Base-by-base conservation (phyloP, 2,329 filamentous ascomycete genomes). In the Sclerotinia glacialis region DNA sequence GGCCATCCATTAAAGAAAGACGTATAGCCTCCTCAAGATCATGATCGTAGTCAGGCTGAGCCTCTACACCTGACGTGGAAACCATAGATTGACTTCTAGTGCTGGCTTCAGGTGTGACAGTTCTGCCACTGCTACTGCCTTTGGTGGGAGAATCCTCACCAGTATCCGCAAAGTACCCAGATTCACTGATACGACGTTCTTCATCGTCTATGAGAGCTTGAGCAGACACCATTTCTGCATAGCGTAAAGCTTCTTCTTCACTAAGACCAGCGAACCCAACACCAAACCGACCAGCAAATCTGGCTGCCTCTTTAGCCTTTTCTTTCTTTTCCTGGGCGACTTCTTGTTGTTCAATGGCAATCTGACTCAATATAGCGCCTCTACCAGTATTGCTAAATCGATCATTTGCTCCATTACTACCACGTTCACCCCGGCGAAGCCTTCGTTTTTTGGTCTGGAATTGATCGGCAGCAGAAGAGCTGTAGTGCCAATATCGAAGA, bases 401-500 rank as follows among this genome's bases (percentile, higher is more conserved):
- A 69, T 88, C 85, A 9, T 78, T 76, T 12, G 80, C 79, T 14
- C 80, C 79, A 72, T 90, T 90, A 72, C 81, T 86, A 28, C 86
- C 83, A 46, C 87, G 83, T 69, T 87, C 74, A 26, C 69, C 68
- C 67, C 92, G 88, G 47, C 92, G 89, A 18, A 89, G 79, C 11
- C 87, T 88, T n/a, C 93, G 89, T 78, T 96, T 97, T 69, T 86
- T 90, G 66, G 87, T 88, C 61, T 89, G 85, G 68, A 89, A 86
- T 68, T 92, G 88, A 73, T 90, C 88, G 0, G 89, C 89, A 12
- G 84, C 84, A 31, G 85, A 84, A n/a, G 93, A 94, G 77, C 91
- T 96, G 76, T 96, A 98, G 4, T 91, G 89, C 95, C 95, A 99
- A 77, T 93, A 98, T 16, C 92, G 90, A 23, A 99, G 80, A 74